phyloP scores from a whole-genome alignment of 768 basidiomycete genomes.

The Candolleomyces aberdarensis region DNA sequence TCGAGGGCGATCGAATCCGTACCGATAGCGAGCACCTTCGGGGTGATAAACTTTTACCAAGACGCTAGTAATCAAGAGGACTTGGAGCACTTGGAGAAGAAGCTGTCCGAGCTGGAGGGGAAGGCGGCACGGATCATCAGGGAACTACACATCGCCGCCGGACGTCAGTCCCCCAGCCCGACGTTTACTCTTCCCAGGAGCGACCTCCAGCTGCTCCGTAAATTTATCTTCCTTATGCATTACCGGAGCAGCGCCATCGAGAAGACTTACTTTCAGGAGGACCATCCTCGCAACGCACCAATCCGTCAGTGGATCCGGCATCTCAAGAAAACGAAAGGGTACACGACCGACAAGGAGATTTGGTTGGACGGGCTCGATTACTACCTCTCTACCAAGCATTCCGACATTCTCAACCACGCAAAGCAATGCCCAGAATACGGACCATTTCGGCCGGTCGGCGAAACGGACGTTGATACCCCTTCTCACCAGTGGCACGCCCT shows the following conservation, averaged over 20 bases:
- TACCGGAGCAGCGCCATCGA: conserved; percentile 13
- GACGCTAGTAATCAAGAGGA: conserved; percentile 17
- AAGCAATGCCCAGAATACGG: too few species aligned
- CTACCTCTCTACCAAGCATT: too few species aligned
- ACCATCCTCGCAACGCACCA: conserved; percentile 13
- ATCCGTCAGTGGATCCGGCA: conserved; percentile 15
- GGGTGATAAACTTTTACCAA: conserved; percentile 19
- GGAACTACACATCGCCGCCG: neutral
- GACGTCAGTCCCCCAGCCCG: too few species aligned
- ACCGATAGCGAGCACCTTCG: conserved; percentile 15
- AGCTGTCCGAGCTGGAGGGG: too few species aligned
- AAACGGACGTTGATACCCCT: too few species aligned
- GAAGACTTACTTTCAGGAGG: conserved; percentile 22
- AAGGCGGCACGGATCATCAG: conserved; percentile 2
- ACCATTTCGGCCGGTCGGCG: too few species aligned
- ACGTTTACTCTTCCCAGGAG: too few species aligned
- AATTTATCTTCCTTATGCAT: conserved; percentile 30
- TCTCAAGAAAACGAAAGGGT: conserved; percentile 14
- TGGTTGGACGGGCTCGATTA: conserved; percentile 15
- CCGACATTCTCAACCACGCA: too few species aligned
- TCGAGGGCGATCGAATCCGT: conserved; percentile 10
- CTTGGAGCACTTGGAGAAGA: conserved; percentile 20
- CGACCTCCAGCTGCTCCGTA: conserved; percentile 12
- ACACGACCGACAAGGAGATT: conserved; percentile 13
- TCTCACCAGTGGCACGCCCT: conserved; percentile 17